Evolutionary conservation across 208 protist species (phyloP), one percentile per base, ranked within the genome.

Genomic region (Leishmania gerbilli): DNA sequence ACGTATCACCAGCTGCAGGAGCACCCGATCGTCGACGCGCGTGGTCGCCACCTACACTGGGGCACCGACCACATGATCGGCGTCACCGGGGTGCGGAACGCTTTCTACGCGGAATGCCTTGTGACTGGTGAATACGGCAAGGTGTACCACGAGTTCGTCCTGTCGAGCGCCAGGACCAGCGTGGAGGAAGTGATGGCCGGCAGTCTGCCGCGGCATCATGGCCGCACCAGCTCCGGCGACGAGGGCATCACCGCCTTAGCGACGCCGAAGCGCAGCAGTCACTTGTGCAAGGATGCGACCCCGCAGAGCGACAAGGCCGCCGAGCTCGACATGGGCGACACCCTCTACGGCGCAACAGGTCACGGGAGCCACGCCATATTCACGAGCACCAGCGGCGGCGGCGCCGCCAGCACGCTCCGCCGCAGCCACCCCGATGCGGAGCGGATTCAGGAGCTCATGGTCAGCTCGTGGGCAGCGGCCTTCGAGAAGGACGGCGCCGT

Each of bases 401-500:
- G 71, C 72, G 74, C 71, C 72, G 74, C 71, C 45, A 65, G 76
- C 72, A 42, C 76, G 40, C 76, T 56, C 21, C 74, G 65, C 6
- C 76, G 81, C 72, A 82, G 80, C 67, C 89, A 94, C 77, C 89
- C 87, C 24, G 90, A 92, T 65, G 85, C 88, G 47, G 83, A 98
- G 78, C 84, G 86, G 31, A 90, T 99, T 45, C 98, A 99, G 84
- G 86, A 90, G 55, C 79, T 91, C 31, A 97, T 97, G 87, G 94
- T 96, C 56, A 84, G 84, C 53, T 82, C 95, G 47, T 94, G 99
- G 82, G 78, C 75, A 11, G 84, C 81, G 15, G 95, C 95, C 19
- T 99, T 99, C 84, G 91, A 87, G 49, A 74, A 84, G 13, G 87
- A 90, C 42, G 97, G 90, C 27, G 76, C 99, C 13, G 87, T 99